Evolutionary conservation across 176 grass and related monocot species (phyloP).

Genomic region (Oryza meyeriana): DNA sequence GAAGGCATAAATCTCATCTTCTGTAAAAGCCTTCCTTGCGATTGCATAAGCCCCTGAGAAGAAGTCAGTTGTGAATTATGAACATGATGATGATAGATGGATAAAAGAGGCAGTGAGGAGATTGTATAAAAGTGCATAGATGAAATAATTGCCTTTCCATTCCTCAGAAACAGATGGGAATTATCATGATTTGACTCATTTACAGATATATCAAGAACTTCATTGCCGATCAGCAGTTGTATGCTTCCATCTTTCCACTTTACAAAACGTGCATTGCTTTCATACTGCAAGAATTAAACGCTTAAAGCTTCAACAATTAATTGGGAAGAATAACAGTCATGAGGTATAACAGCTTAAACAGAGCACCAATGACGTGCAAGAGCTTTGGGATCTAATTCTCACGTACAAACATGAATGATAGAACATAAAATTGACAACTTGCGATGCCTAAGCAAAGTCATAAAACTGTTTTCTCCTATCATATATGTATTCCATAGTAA

Average conservation of each 20-base stretch:
- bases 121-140: background rate
- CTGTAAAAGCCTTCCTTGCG: constrained; percentile 82
- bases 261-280: constrained; percentile 97
- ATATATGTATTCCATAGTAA: background rate
- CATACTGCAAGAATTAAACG: constrained; percentile 44
- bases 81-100: background rate
- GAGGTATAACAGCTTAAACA: background rate
- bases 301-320: constrained; percentile 17
- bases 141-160: constrained; percentile 59
- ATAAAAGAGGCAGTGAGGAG: constrained; percentile 9
- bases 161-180: constrained; percentile 83
- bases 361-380: background rate
- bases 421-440: background rate
- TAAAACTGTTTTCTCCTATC: background rate
- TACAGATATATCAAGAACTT: constrained; percentile 95
- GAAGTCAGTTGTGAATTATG: constrained; percentile 3
- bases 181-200: constrained; percentile 86
- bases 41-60: constrained; percentile 87
- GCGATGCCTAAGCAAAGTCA: background rate
- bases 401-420: too few relatives aligned
- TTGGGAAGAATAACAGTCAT: background rate
- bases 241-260: constrained; percentile 96
- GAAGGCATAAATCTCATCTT: constrained; percentile 99
- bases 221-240: constrained; percentile 91
- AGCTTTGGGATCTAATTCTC: too few relatives aligned